These are phyloP conservation scores for Pseudopithomyces chartarum DNA, from an alignment of 2,329 filamentous ascomycete genomes.

Conservation along the genomic window DNA sequence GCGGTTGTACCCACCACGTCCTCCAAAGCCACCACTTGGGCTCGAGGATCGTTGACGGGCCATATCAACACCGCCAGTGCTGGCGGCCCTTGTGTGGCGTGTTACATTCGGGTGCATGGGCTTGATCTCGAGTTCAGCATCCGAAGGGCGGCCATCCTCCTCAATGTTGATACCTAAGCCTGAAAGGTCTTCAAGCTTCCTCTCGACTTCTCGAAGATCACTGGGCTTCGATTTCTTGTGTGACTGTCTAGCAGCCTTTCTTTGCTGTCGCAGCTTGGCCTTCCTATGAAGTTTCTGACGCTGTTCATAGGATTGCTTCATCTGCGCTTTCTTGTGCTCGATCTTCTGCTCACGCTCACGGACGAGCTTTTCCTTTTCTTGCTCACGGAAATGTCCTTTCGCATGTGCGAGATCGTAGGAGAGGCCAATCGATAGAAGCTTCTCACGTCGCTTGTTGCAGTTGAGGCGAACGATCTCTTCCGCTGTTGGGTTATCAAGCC, in stretches of 20 bases:
- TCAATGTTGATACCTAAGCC: conserved; percentile 43
- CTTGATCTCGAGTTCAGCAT: conserved; percentile 34
- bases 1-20: conserved; percentile 39
- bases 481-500: conserved; percentile 58
- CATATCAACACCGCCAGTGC: conserved; percentile 28
- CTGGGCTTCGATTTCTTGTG: conserved; percentile 25
- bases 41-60: conserved; percentile 35
- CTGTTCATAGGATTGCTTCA: conserved; percentile 46
- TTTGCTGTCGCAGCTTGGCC: conserved; percentile 44
- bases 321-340: conserved; percentile 39
- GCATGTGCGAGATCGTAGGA: conserved; percentile 74
- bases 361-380: conserved; percentile 53
- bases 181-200: conserved; percentile 32
- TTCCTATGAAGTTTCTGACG: conserved; percentile 43
- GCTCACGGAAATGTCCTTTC: conserved; percentile 62
- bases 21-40: conserved; percentile 35
- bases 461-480: conserved; percentile 71
- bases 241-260: conserved; percentile 40
- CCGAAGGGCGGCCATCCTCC: conserved; percentile 33
- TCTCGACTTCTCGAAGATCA: conserved; percentile 34
- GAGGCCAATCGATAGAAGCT: conserved; percentile 71
- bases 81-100: conserved; percentile 35
- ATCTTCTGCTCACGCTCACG: conserved; percentile 45
- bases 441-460: conserved; percentile 69
- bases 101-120: conserved; percentile 33